Evolutionary conservation across 345 rosid genomes (phyloP).

Genomic region (Salix brachista): DNA sequence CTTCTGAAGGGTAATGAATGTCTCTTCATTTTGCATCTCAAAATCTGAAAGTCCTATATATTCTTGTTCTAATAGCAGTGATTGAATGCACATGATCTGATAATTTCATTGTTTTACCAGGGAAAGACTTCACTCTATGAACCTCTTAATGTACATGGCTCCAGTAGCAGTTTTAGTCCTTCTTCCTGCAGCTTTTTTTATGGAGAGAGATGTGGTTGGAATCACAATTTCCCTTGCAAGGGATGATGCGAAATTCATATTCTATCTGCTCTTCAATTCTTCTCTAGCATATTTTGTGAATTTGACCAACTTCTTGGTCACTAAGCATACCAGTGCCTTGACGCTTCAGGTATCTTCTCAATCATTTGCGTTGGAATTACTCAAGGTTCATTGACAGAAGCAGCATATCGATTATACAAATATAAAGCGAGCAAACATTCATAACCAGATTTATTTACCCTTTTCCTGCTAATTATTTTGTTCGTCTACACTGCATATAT

Average conservation of each 20-base stretch:
- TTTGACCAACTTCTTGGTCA: constrained; percentile 42
- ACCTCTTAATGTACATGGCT: constrained; percentile 52
- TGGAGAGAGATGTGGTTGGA: constrained; percentile 39
- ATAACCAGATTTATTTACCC: too few relatives aligned
- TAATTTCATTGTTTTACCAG: constrained; percentile 12
- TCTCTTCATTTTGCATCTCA: neutral
- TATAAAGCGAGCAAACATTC: too few relatives aligned
- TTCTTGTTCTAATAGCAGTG: neutral
- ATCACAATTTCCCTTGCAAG: constrained; percentile 41
- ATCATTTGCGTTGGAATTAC: neutral
- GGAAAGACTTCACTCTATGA: constrained; percentile 49
- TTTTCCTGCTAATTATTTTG: too few relatives aligned
- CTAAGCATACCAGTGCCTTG: constrained; percentile 50
- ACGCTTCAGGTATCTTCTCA: constrained; percentile 41
- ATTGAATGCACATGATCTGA: neutral
- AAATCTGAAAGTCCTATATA: neutral
- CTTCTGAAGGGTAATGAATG: constrained; percentile 39
- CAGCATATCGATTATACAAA: neutral
- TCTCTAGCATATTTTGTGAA: constrained; percentile 44
- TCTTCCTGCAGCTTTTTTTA: constrained; percentile 27
- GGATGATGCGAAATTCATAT: constrained; percentile 34
- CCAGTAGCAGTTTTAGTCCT: constrained; percentile 43
- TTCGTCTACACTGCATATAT: too few relatives aligned
- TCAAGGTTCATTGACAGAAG: neutral
- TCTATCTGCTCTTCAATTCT: constrained; percentile 40